Percentiles rank a stretch among this genome's conserved stretches.
Evolutionary conservation across 495 filamentous ascomycete genomes (phyloP).

Genomic region (Talaromyces stipitatus): DNA sequence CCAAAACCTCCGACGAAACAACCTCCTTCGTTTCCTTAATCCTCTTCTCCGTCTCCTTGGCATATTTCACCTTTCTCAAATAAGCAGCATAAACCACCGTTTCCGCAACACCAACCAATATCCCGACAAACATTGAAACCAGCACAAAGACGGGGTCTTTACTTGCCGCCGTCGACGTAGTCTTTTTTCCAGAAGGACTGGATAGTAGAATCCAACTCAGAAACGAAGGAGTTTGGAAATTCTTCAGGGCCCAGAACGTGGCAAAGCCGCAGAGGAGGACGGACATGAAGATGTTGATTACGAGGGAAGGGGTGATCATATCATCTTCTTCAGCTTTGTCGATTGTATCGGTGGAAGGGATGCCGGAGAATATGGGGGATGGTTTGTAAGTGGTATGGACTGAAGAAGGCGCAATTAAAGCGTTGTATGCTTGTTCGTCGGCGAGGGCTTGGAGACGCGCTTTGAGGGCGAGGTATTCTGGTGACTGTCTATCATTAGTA

Average conservation of each 20-base stretch:
- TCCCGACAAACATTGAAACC: constrained; percentile 29
- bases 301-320: constrained; percentile 40
- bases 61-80: constrained; percentile 65
- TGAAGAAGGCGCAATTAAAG: constrained; percentile 47
- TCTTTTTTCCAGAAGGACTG: constrained; percentile 12
- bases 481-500: constrained; percentile 43
- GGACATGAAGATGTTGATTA: constrained; percentile 41
- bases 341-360: constrained; percentile 7
- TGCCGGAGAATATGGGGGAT: constrained; percentile 1
- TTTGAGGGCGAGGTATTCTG: constrained; percentile 89
- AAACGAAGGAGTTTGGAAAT: constrained; percentile 43
- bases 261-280: constrained; percentile 38
- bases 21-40: constrained; percentile 65
- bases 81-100: constrained; percentile 84
- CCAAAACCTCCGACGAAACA: constrained; percentile 40
- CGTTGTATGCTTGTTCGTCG: constrained; percentile 71
- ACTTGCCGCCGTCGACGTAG: constrained; percentile 64
- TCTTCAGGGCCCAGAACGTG: constrained; percentile 41
- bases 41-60: constrained; percentile 56
- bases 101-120: constrained; percentile 75
- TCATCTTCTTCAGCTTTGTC: constrained; percentile 38
- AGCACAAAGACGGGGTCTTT: constrained; percentile 32
- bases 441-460: constrained; percentile 68
- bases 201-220: constrained; percentile 6
- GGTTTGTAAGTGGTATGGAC: constrained; percentile 13